Base-by-base conservation (phyloP, 225 moss, liverwort and hornwort genomes). In the Physcomitrium patens region DNA sequence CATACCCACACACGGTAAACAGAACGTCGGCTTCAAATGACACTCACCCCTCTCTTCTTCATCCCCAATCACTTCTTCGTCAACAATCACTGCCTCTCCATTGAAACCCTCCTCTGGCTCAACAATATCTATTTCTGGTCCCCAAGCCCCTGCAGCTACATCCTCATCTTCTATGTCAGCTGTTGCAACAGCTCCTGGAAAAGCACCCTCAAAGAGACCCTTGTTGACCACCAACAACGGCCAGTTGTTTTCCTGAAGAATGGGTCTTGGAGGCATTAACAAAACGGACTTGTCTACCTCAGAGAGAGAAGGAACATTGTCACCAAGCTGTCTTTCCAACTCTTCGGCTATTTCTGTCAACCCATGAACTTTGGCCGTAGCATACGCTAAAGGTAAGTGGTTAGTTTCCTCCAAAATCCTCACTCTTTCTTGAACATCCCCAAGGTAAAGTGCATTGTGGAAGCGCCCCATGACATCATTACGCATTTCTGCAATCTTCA, bases 401-500 rank as follows among this genome's bases (percentile, higher is more conserved):
- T 93, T 91, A 14, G 96, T 89, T 53, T 97, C 94, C 77, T 94
- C 92, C 82, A 97, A 63, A 71, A 97, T 97, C 53, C 72, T 87
- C 53, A 94, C 90, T 76, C 96, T 88, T 80, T 97, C 94, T 83
- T 90, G 75, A 9, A 97, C 74, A 77, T 94, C 94, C 51, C 94
- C 94, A 70, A 94, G 84, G 51, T 92, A 97, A 13, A 97, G 92
- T 50, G 94, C 96, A 85, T 97, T 94, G 77, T 97, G 94, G 50
- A 94, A 97, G n/a, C 91, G 91, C n/a, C 96, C 92, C 96, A 94
- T 97, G 19, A 94, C 83, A 74, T 94, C 96, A 57, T 91, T 90
- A 20, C 96, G 86, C 91, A 97, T 97, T 77, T 97, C 96, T 52
- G 94, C 94, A 48, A 97, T 94, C 77, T 97, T 94, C 44, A 97